Evolutionary conservation across 495 filamentous ascomycete species (phyloP), one percentile per base, ranked within the genome.

Genomic region (Elasticomyces elasticus): DNA sequence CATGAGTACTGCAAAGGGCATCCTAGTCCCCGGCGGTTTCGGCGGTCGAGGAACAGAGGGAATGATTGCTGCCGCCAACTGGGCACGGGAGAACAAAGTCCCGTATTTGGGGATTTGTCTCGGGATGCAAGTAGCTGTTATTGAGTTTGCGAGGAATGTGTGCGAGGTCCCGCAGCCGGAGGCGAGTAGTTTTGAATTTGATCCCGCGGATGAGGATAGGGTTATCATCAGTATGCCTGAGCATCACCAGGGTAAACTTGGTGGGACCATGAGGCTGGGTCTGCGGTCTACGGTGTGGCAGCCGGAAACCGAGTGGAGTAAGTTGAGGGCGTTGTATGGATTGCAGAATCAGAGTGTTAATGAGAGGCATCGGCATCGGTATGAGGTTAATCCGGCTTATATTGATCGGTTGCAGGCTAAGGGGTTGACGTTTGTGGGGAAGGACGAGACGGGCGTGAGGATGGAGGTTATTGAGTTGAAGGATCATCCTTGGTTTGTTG

Each of bases 51-150:
- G 86, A 6, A 87, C 80, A 0, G 80, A 85, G 55, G 92, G 92
- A 46, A 98, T 96, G 90, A 84, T 96, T 56, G 71, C 77, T 49
- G 87, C 84, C 1, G 82, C 84, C 27, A 80, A 81, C 41, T 95
- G 85, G 84, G 89, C 91, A 9, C 83, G 92, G 31, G 81, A 83
- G 43, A 82, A 87, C 55, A 82, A 84, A 37, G 77, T 75, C 3
- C 91, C 91, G 22, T 95, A 84, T 71, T 77, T 97, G 7, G 91
- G 92, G 49, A 85, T 98, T 52, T 98, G 92, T 67, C 79, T 98
- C 15, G 92, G 92, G 33, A 86, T 98, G 82, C 92, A 98, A 67
- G 73, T 95, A 33, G 90, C 92, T 17, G 89, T 95, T 15, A 85
- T 95, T 56, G 91, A 97, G 64, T 87, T 78, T 55, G 87, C 87